A percentile compares a stretch with the other conserved stretches of the same genome.
These are phyloP conservation scores for Boletus tomentosulus DNA, from an alignment of 768 basidiomycete genomes.

Conservation along the genomic window DNA sequence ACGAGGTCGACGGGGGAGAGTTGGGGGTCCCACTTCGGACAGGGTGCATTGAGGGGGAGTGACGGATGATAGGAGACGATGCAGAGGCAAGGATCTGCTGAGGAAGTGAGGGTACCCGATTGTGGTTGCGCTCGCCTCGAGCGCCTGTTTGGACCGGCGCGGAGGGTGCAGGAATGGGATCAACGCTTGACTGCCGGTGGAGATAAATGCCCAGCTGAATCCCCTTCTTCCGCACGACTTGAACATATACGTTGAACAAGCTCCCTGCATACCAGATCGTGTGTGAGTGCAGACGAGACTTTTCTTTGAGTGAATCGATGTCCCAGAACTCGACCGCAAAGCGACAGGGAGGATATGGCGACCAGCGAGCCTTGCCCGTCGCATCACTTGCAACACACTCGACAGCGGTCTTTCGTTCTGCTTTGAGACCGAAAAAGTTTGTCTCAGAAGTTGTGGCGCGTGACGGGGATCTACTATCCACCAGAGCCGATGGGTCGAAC, in stretches of 20 bases:
- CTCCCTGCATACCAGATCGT: conserved; percentile 91
- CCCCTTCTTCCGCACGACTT: conserved; percentile 80
- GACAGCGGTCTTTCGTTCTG: conserved; percentile 39
- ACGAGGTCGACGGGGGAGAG: conserved; percentile 22
- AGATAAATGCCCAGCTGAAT: conserved; percentile 84
- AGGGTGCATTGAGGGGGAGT: conserved; percentile 46
- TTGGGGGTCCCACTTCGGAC: conserved; percentile 43
- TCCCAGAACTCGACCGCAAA: conserved; percentile 93
- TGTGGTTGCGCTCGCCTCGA: conserved; percentile 23
- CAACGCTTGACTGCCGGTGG: conserved; percentile 78
- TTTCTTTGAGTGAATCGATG: conserved; percentile 76
- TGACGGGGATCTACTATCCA: conserved; percentile 23
- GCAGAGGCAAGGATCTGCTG: conserved; percentile 27
- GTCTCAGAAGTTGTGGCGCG: conserved; percentile 39
- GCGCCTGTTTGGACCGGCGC: conserved; percentile 39
- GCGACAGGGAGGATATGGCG: conserved; percentile 73
- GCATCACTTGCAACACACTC: conserved; percentile 42
- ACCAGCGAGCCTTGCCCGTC: conserved; percentile 52
- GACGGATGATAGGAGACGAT: conserved; percentile 32
- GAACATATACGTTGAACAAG: conserved; percentile 85
- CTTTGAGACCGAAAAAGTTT: conserved; percentile 62
- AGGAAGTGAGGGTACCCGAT: conserved; percentile 30
- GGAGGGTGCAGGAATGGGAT: conserved; percentile 73
- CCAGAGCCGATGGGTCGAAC: conserved; percentile 40
- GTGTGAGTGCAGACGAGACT: conserved; percentile 74